These are phyloP conservation scores for Filosporella fistucella DNA, from an alignment of 495 filamentous ascomycete species.

Conservation along the genomic window DNA sequence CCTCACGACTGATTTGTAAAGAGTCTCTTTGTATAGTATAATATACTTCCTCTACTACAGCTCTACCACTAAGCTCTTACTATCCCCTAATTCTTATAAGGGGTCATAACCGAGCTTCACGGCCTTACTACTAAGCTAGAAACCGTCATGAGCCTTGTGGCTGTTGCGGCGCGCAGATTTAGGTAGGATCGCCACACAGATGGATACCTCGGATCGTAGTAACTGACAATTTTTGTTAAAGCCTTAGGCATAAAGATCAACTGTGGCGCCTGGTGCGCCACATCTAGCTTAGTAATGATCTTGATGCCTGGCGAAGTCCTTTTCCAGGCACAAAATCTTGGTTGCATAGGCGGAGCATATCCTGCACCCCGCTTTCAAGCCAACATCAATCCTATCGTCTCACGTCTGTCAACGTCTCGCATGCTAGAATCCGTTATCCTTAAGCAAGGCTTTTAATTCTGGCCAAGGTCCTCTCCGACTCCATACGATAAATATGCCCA, in stretches of 20 bases:
- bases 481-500: too few relatives aligned
- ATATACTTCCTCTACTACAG: neutral
- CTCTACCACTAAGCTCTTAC: neutral
- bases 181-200: neutral
- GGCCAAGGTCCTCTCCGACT: too few relatives aligned
- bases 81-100: neutral
- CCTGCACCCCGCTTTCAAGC: conserved; percentile 1
- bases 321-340: neutral
- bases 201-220: too few relatives aligned
- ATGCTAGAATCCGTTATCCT: conserved; percentile 4
- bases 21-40: neutral
- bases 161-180: neutral
- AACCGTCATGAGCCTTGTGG: neutral
- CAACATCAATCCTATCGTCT: conserved; percentile 4
- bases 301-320: conserved; percentile 3
- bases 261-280: neutral
- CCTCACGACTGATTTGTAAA: neutral
- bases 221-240: neutral
- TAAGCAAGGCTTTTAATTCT: too few relatives aligned
- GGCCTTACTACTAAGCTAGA: neutral
- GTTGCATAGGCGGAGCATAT: neutral
- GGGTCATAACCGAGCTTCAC: neutral
- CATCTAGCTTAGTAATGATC: conserved; percentile 1
- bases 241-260: neutral
- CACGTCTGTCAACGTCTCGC: conserved; percentile 10